phyloP scores from a whole-genome alignment of 441 rosid genomes.

The Lepidium campestre region DNA sequence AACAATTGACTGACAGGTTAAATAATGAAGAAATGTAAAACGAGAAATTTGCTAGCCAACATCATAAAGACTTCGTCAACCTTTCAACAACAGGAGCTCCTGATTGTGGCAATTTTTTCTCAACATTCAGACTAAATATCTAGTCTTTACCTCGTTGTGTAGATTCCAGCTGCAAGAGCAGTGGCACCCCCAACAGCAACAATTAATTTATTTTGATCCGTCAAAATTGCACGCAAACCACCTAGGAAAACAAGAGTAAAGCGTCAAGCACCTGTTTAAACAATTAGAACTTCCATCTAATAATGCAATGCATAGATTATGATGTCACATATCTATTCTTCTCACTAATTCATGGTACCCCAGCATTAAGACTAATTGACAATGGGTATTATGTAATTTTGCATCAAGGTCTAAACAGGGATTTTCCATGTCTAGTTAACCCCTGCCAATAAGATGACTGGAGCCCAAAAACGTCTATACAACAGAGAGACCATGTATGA shows the following conservation, averaged over 20 bases:
- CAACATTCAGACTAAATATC: not conserved
- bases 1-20: not conserved
- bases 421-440: not conserved
- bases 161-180: conserved; percentile 97
- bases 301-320: not conserved
- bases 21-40: not conserved
- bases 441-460: not conserved
- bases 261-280: conserved; percentile 12
- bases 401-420: conserved; percentile 2
- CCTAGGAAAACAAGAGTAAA: conserved; percentile 46
- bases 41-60: not conserved
- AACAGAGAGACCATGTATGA: not conserved
- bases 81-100: not conserved
- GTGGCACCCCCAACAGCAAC: conserved; percentile 93
- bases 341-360: not conserved
- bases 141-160: conserved; percentile 74
- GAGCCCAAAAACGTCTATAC: not conserved
- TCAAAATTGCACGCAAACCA: conserved; percentile 83
- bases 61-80: not conserved
- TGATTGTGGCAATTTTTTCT: not conserved
- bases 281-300: not conserved
- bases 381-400: not conserved
- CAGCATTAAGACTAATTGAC: not conserved
- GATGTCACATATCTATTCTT: not conserved
- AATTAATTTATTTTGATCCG: conserved; percentile 88